Conservation (phyloP, 306 rosid genomes). For the Crotalaria pallida region DNA sequence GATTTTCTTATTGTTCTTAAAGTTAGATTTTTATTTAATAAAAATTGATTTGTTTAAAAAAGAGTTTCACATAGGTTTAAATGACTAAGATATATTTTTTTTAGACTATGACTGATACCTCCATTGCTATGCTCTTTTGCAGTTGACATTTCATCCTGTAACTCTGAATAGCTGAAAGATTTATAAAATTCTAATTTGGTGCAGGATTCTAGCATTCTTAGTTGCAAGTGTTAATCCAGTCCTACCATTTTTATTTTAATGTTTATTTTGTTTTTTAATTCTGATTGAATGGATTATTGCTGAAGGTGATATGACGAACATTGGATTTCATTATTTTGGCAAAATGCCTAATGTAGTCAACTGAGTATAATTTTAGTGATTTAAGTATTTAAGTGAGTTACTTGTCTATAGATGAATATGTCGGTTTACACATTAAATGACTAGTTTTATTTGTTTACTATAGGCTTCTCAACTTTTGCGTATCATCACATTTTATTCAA, state of each 20-base stretch:
- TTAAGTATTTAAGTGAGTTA: neutral
- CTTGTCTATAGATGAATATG: neutral
- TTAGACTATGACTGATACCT: too few relatives aligned
- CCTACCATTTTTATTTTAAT: neutral
- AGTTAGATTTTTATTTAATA: too few relatives aligned
- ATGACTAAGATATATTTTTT: too few relatives aligned
- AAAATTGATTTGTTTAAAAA: too few relatives aligned
- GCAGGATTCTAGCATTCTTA: slow-evolving; percentile 95
- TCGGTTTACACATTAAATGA: neutral
- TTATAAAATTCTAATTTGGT: slow-evolving; percentile 87
- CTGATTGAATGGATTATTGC: neutral
- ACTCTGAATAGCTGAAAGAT: slow-evolving; percentile 84
- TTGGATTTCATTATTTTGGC: neutral
- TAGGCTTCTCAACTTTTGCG: slow-evolving; percentile 81
- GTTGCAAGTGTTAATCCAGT: slow-evolving; percentile 54
- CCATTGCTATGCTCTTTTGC: slow-evolving; percentile 47
- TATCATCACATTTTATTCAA: slow-evolving; percentile 68
- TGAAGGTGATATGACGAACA: neutral
- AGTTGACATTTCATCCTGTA: slow-evolving; percentile 98
- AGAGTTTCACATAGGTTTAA: too few relatives aligned
- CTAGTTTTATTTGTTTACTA: slow-evolving; percentile 15
- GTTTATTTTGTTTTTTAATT: neutral
- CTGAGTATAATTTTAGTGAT: neutral
- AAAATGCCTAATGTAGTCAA: neutral
- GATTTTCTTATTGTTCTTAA: too few relatives aligned